Evolutionary conservation across 805 yeast genomes (phyloP).

Genomic region (Saccharomyces paradoxus): DNA sequence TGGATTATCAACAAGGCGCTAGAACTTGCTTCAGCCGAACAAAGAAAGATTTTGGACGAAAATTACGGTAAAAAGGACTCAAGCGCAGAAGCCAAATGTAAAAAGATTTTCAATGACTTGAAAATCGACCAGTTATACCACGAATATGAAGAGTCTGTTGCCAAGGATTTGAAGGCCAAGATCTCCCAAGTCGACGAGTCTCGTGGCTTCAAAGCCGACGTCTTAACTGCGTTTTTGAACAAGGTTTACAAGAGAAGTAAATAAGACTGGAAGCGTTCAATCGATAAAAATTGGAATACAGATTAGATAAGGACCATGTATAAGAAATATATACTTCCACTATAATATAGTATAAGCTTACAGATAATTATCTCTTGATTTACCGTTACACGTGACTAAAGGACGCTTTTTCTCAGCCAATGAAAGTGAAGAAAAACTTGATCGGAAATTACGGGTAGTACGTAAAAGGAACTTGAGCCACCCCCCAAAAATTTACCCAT

Average conservation of each 20-base stretch:
- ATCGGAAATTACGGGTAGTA: neutral
- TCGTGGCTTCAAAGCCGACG: conserved; percentile 86
- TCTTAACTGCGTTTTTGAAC: conserved; percentile 73
- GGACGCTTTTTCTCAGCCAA: neutral
- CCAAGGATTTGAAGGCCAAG: conserved; percentile 50
- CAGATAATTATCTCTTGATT: neutral
- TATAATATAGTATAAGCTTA: neutral
- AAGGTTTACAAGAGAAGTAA: conserved; percentile 93
- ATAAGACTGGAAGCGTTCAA: conserved; percentile 32
- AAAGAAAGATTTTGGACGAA: conserved; percentile 71
- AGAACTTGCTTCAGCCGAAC: conserved; percentile 66
- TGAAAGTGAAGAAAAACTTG: neutral
- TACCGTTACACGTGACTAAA: neutral
- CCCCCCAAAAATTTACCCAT: neutral
- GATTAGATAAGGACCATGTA: neutral
- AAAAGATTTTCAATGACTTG: conserved; percentile 65
- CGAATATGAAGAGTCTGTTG: conserved; percentile 76
- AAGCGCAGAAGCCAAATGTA: conserved; percentile 58
- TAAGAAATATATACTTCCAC: neutral
- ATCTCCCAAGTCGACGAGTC: conserved; percentile 77
- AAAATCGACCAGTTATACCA: conserved; percentile 62
- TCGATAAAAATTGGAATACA: neutral
- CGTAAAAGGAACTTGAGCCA: neutral
- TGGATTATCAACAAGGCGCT: conserved; percentile 96
- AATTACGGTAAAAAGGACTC: conserved; percentile 85